A percentile compares a stretch with the other conserved stretches of the same genome.
These are phyloP conservation scores for Dactylellina leptospora DNA, from an alignment of 2,329 filamentous ascomycete species.

Conservation along the genomic window DNA sequence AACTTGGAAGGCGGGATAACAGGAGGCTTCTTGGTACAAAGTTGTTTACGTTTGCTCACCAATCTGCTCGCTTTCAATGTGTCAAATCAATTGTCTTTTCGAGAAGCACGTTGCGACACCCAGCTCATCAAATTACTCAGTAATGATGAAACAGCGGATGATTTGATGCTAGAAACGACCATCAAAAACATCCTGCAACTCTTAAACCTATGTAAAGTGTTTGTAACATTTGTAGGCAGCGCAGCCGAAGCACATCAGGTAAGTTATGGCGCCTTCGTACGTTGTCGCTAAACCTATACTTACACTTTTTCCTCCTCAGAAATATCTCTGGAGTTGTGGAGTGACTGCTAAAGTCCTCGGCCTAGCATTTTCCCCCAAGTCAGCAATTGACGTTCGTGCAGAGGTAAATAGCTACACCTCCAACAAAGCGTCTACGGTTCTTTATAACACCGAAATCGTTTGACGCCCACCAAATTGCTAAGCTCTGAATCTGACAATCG, in stretches of 20 bases:
- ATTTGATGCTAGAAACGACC: constrained; percentile 68
- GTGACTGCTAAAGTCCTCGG: constrained; percentile 81
- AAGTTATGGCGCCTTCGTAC: neutral
- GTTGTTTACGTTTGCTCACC: constrained; percentile 87
- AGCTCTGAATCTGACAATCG: constrained; percentile 27
- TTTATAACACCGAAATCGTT: neutral
- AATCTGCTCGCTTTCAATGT: constrained; percentile 87
- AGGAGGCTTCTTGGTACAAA: constrained; percentile 87
- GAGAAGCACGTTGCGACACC: constrained; percentile 84
- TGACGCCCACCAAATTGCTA: constrained; percentile 29
- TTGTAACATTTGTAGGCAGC: constrained; percentile 80
- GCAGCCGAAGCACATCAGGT: constrained; percentile 82
- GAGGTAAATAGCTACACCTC: constrained; percentile 67
- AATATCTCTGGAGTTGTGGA: constrained; percentile 82
- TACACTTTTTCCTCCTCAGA: constrained; percentile 53
- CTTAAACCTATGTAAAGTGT: constrained; percentile 83
- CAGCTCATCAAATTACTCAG: constrained; percentile 75
- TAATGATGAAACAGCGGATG: constrained; percentile 55
- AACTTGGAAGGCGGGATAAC: constrained; percentile 82
- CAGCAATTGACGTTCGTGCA: constrained; percentile 77
- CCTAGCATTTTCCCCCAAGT: constrained; percentile 79
- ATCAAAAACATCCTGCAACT: constrained; percentile 94
- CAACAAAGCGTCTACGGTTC: neutral
- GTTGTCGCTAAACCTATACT: neutral
- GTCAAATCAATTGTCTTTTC: constrained; percentile 92